Conservation (phyloP, 768 basidiomycete species). For the Crepidotus variabilis region DNA sequence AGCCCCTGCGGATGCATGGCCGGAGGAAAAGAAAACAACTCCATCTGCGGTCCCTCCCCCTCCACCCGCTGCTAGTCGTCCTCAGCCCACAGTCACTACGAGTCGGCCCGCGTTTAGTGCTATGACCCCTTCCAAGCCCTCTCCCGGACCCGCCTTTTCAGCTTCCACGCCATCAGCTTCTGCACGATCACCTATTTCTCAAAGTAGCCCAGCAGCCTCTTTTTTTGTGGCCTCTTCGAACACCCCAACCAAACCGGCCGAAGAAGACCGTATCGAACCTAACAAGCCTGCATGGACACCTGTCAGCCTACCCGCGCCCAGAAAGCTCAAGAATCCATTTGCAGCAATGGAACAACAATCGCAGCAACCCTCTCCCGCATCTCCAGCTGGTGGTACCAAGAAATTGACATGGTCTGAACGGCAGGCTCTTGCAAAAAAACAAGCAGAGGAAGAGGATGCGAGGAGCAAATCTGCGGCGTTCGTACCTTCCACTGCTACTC, state of each 20-base stretch:
- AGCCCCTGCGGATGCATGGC: constrained; percentile 59
- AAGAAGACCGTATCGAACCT: constrained; percentile 81
- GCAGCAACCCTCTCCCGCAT: constrained; percentile 23
- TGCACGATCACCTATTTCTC: constrained; percentile 10
- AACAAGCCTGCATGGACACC: constrained; percentile 89
- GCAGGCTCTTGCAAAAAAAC: constrained; percentile 87
- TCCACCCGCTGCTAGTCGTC: constrained; percentile 39
- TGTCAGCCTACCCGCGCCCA: constrained; percentile 79
- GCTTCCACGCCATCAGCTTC: constrained; percentile 15
- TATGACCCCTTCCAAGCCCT: constrained; percentile 16
- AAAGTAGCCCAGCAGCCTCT: constrained; percentile 5
- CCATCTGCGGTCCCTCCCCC: constrained; percentile 35
- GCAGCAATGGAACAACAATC: constrained; percentile 53
- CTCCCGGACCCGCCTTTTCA: constrained; percentile 14
- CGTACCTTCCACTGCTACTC: constrained; percentile 31
- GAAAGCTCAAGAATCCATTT: constrained; percentile 85
- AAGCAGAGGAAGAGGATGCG: constrained; percentile 73
- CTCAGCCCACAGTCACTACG: constrained; percentile 39
- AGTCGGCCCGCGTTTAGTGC: constrained; percentile 30
- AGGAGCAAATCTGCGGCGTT: constrained; percentile 56
- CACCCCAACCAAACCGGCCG: constrained; percentile 60
- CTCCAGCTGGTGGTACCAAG: constrained; percentile 44
- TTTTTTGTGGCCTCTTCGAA: constrained; percentile 40
- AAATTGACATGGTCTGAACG: constrained; percentile 94
- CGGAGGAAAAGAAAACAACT: constrained; percentile 40